phyloP scores from a whole-genome alignment of 2,329 filamentous ascomycete species.

The Fusarium guadeloupense region DNA sequence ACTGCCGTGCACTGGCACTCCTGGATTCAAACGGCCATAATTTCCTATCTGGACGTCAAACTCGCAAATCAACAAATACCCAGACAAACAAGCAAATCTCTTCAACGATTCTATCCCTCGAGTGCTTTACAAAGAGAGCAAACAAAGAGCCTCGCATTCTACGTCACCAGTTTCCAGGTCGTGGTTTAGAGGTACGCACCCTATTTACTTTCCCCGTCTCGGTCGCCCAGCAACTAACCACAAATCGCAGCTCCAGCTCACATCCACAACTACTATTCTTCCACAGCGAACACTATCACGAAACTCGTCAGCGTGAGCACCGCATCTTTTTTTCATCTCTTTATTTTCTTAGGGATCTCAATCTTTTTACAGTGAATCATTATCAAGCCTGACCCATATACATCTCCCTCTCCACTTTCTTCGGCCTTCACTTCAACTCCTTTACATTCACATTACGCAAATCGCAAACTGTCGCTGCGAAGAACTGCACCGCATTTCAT shows the following conservation, averaged over 20 bases:
- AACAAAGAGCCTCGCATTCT: neutral
- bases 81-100: neutral
- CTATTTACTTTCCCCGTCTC: neutral
- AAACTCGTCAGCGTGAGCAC: constrained; percentile 1
- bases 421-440: constrained; percentile 9
- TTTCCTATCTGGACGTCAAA: neutral
- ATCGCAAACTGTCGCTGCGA: neutral
- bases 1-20: no score
- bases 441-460: constrained; percentile 7
- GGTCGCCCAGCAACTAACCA: constrained; percentile 34
- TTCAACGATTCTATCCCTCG: neutral
- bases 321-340: neutral
- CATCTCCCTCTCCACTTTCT: constrained; percentile 1
- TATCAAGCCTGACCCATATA: neutral
- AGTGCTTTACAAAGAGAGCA: neutral
- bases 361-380: constrained; percentile 21
- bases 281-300: neutral
- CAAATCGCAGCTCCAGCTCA: constrained; percentile 1
- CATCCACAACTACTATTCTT: constrained; percentile 1
- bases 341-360: neutral
- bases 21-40: no score
- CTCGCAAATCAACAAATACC: constrained; percentile 23
- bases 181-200: neutral
- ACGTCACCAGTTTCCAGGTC: neutral
- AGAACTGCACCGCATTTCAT: neutral